These are phyloP conservation scores for Penicillium sp. DNA, from an alignment of 2,329 filamentous ascomycete species.

Conservation along the genomic window DNA sequence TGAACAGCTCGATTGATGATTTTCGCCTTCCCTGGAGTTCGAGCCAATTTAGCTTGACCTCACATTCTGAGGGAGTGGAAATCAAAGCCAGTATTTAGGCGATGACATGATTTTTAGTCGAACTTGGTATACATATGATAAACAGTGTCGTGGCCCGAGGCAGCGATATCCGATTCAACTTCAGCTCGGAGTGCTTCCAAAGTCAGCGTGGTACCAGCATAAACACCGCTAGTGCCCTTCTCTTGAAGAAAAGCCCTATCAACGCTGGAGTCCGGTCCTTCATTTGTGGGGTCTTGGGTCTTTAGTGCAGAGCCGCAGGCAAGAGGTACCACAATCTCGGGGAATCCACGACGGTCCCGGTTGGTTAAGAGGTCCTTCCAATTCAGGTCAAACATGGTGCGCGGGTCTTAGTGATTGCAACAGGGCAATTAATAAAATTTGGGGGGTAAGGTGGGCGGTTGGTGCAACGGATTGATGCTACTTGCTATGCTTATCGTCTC, in stretches of 20 bases:
- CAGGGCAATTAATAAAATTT: slow-evolving; percentile 13
- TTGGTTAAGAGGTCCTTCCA: slow-evolving; percentile 26
- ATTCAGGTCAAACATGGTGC: slow-evolving; percentile 23
- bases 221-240: slow-evolving; percentile 40
- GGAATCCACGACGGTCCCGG: slow-evolving; percentile 42
- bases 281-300: slow-evolving; percentile 32
- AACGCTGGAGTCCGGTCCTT: slow-evolving; percentile 42
- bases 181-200: slow-evolving; percentile 72
- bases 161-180: slow-evolving; percentile 64
- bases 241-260: slow-evolving; percentile 43
- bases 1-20: slow-evolving; percentile 84
- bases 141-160: slow-evolving; percentile 64
- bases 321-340: slow-evolving; percentile 57
- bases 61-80: neutral
- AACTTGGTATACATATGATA: slow-evolving; percentile 67
- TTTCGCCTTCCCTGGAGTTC: slow-evolving; percentile 69
- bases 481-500: slow-evolving; percentile 10
- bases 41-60: neutral
- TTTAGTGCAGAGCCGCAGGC: slow-evolving; percentile 48
- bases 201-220: slow-evolving; percentile 60
- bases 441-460: slow-evolving; percentile 14
- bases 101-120: slow-evolving; percentile 21
- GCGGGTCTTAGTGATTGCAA: slow-evolving; percentile 4
- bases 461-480: slow-evolving; percentile 14
- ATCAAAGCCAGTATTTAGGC: slow-evolving; percentile 15